Base-by-base conservation (phyloP, 257 asterid genomes). In the Capsicum baccatum region DNA sequence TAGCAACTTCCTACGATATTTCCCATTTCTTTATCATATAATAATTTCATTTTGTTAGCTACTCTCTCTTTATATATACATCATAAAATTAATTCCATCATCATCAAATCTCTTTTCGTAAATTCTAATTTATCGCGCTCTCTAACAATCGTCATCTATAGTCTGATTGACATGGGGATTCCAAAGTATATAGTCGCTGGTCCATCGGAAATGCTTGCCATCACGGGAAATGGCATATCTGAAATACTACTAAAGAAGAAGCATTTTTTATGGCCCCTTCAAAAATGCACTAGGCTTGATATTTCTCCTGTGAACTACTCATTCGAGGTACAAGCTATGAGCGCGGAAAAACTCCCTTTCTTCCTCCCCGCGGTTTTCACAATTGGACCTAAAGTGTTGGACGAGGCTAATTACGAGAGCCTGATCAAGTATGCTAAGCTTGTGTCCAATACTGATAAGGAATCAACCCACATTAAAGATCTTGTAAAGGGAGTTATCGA, bases 331-430 rank as follows among this genome's bases (percentile, higher is more conserved):
- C 94, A 93, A 35, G 97, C 96, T 68, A 93, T 92, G 96, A 92
- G 94, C 80, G 93, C 94, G 9, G 95, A 93, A 69, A 93, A 93
- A 86, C 94, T 93, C 66, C 95, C 97, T 26, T 92, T 93, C 47
- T 67, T 91, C 58, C 93, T 93, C 73, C 97, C 94, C 0, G 95
- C 95, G 2, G 97, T 93, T 33, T 93, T 91, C 94, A 93, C 97
- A 16, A 90, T 93, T 74, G 93, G 96, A 48, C 97, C 97, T 0
- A 89, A 88, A 0, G 83, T 66, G 48, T 66, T 83, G 0, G 94
- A 93, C 37, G 92, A 92, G 9, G 16, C 33, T 0, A 87, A 6
- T 13, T 12, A 33, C 3, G 80, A 74, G 44, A 85, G 91, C 89
- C 88, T 92, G 79, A 74, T 81, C 48, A 91, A 88, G 87, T 93